These are phyloP conservation scores for Pseudogymnoascus sp. DNA, from an alignment of 2,329 filamentous ascomycete species.

Conservation along the genomic window DNA sequence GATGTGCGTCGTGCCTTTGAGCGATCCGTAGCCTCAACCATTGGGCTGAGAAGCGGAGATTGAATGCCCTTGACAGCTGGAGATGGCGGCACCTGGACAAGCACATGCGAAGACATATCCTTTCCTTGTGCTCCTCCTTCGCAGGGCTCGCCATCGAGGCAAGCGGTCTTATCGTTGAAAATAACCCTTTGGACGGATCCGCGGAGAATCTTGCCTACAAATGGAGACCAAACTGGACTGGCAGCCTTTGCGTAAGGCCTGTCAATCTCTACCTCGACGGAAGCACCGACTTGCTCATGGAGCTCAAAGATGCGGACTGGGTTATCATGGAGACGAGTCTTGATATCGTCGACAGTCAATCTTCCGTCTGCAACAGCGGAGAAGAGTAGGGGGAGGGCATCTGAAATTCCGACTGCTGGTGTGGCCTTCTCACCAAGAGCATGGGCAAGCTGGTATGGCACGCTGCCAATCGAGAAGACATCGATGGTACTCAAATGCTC, in stretches of 20 bases:
- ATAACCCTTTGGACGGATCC: constrained; percentile 68
- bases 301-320: constrained; percentile 76
- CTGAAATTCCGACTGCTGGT: constrained; percentile 60
- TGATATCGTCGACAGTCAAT: constrained; percentile 67
- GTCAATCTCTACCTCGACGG: constrained; percentile 69
- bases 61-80: constrained; percentile 46
- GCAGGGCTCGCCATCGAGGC: constrained; percentile 61
- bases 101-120: constrained; percentile 66
- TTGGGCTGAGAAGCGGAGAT: constrained; percentile 23
- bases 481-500: constrained; percentile 66
- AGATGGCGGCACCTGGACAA: constrained; percentile 43
- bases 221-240: constrained; percentile 58
- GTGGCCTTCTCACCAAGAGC: constrained; percentile 46
- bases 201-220: constrained; percentile 60
- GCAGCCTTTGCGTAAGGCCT: constrained; percentile 55
- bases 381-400: constrained; percentile 66
- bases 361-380: constrained; percentile 69
- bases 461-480: constrained; percentile 70
- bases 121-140: constrained; percentile 53
- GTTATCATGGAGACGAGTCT: constrained; percentile 65
- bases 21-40: constrained; percentile 31
- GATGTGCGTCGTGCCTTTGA: constrained; percentile 24
- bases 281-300: constrained; percentile 68
- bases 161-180: constrained; percentile 68
- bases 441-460: constrained; percentile 68